Percentiles rank a stretch among this genome's conserved stretches.
Conservation (phyloP, 352 stramenopile species). For the Pythium phragmiticola region DNA sequence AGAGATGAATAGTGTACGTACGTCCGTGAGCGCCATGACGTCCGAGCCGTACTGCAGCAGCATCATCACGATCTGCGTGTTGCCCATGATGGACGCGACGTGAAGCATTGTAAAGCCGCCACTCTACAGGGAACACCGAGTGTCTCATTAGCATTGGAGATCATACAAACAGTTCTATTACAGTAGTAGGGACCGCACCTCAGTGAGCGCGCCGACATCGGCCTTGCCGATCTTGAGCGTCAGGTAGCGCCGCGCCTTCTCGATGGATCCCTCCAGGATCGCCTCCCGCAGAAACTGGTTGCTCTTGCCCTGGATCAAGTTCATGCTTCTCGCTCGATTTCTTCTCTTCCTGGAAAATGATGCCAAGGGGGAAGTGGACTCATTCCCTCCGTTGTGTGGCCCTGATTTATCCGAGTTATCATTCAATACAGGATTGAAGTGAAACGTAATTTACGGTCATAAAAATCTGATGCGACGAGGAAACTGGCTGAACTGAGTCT, state of each 20-base stretch:
- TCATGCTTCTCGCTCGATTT: conserved; percentile 40
- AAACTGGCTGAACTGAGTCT: conserved; percentile 6
- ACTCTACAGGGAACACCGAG: conserved; percentile 29
- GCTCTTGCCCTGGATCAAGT: conserved; percentile 83
- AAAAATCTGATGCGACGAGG: background rate
- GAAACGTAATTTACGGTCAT: conserved; percentile 7
- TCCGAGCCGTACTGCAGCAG: conserved; percentile 76
- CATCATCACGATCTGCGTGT: conserved; percentile 89
- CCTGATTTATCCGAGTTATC: conserved; percentile 20
- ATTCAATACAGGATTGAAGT: conserved; percentile 13
- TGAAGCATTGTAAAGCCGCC: conserved; percentile 84
- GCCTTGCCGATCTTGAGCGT: conserved; percentile 85
- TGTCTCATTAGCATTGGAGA: too few species aligned
- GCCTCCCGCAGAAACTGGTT: conserved; percentile 84
- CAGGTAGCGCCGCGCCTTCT: conserved; percentile 78
- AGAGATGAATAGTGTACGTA: conserved; percentile 19
- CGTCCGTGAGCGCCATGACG: conserved; percentile 73
- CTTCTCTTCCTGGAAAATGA: background rate
- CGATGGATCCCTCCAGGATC: conserved; percentile 78
- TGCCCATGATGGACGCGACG: conserved; percentile 67
- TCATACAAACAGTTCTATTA: background rate
- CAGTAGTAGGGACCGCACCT: conserved; percentile 30
- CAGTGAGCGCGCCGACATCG: conserved; percentile 70
- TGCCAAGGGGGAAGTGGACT: background rate
- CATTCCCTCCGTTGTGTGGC: conserved; percentile 7